A percentile compares a stretch with the other conserved stretches of the same genome.
phyloP scores from a whole-genome alignment of 768 basidiomycete genomes.

The Suillus clintonianus region DNA sequence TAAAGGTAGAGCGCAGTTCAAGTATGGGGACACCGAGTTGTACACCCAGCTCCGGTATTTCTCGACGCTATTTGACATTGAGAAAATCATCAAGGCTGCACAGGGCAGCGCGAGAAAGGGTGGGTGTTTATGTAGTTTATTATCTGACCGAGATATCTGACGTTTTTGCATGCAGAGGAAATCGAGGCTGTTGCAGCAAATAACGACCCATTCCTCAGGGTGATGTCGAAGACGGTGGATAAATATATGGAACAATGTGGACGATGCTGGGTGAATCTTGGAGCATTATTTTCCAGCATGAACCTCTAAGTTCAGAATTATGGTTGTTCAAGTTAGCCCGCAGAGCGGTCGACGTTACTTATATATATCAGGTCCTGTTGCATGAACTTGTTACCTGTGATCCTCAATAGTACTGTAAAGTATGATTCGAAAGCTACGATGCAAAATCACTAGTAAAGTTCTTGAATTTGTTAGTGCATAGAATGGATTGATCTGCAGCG shows the following conservation, averaged over 20 bases:
- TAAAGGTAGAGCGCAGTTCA: constrained; percentile 10
- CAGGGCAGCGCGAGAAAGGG: constrained; percentile 47
- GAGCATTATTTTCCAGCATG: constrained; percentile 81
- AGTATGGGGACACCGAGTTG: constrained; percentile 84
- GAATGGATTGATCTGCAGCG: too few relatives aligned
- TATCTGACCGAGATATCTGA: not conserved
- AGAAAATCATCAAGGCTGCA: constrained; percentile 58
- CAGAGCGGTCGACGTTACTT: too few relatives aligned
- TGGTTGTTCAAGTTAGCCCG: too few relatives aligned
- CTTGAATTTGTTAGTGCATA: too few relatives aligned
- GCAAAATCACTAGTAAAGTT: too few relatives aligned
- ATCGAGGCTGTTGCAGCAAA: constrained; percentile 48
- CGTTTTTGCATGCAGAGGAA: constrained; percentile 45
- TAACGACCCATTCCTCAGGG: constrained; percentile 53
- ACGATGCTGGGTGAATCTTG: constrained; percentile 86
- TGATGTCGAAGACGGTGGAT: constrained; percentile 60
- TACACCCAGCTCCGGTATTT: constrained; percentile 93
- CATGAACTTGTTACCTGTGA: too few relatives aligned
- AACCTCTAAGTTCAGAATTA: constrained; percentile 43
- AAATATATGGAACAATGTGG: constrained; percentile 88
- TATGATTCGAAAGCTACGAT: too few relatives aligned
- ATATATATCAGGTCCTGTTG: too few relatives aligned
- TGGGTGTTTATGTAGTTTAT: constrained; percentile 20
- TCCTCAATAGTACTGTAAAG: too few relatives aligned
- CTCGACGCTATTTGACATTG: constrained; percentile 71